Evolutionary conservation across 176 grass and related monocot species (phyloP).

Genomic region (Aegilops sharonensis): DNA sequence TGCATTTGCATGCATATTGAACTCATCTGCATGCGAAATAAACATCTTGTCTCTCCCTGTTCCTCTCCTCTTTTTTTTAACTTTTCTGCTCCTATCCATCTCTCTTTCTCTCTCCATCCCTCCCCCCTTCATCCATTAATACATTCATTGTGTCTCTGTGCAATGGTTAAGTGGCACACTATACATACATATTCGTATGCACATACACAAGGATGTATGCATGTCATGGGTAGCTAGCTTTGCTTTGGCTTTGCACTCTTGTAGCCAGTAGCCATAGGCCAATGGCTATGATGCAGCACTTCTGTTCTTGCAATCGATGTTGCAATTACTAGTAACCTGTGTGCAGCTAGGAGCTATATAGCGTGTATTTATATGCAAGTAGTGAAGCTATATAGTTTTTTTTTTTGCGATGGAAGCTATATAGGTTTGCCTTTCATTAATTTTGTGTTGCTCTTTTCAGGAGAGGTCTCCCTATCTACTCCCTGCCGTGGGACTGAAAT

Average conservation of each 20-base stretch:
- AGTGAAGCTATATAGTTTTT: background rate
- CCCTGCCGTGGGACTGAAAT: background rate
- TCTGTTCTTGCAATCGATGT: background rate
- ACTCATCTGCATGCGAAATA: slow-evolving; percentile 53
- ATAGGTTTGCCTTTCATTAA: slow-evolving; percentile 14
- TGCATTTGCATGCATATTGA: slow-evolving; percentile 43
- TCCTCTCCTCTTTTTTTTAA: background rate
- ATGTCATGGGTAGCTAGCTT: background rate
- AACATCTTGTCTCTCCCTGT: slow-evolving; percentile 54
- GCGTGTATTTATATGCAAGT: background rate
- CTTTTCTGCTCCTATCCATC: slow-evolving; percentile 3
- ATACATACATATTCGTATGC: background rate
- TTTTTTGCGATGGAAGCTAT: background rate
- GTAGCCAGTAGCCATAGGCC: slow-evolving; percentile 17
- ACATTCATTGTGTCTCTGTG: background rate
- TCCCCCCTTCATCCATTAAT: slow-evolving; percentile 19
- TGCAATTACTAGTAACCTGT: slow-evolving; percentile 29
- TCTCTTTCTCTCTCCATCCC: background rate
- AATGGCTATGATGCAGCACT: background rate
- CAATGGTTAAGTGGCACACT: background rate
- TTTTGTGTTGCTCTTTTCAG: slow-evolving; percentile 19
- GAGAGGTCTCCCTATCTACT: slow-evolving; percentile 12
- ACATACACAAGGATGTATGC: background rate
- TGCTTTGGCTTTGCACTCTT: slow-evolving; percentile 10
- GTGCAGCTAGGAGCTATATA: background rate